These are phyloP conservation scores for Suillus luteus DNA, from an alignment of 768 basidiomycete species.

Conservation along the genomic window DNA sequence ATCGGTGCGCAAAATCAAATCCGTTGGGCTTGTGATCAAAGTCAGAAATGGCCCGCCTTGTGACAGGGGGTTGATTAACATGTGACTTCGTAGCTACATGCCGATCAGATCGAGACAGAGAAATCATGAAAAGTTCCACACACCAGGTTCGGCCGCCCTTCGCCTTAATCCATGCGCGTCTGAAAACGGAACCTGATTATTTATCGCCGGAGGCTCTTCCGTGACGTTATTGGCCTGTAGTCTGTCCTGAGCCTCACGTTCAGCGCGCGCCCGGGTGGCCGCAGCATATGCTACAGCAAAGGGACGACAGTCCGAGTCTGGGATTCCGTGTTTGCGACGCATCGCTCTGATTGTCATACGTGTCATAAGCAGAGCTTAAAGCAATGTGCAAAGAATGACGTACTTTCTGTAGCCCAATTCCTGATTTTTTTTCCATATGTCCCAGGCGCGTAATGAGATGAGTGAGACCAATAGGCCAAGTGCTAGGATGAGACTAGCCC, in stretches of 20 bases:
- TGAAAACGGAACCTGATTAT: slow-evolving; percentile 33
- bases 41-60: slow-evolving; percentile 11
- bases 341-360: slow-evolving; percentile 49
- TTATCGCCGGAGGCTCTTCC: slow-evolving; percentile 26
- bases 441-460: slow-evolving; percentile 40
- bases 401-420: slow-evolving; percentile 70
- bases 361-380: slow-evolving; percentile 19
- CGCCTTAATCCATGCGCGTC: slow-evolving; percentile 43
- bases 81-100: slow-evolving; percentile 26
- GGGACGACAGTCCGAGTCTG: slow-evolving; percentile 78
- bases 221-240: slow-evolving; percentile 34
- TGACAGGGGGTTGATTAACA: slow-evolving; percentile 24
- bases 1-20: slow-evolving; percentile 38
- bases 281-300: slow-evolving; percentile 89
- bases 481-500: slow-evolving; percentile 38
- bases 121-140: slow-evolving; percentile 27
- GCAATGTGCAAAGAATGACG: slow-evolving; percentile 25
- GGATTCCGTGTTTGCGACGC: slow-evolving; percentile 80
- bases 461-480: slow-evolving; percentile 38
- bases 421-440: slow-evolving; percentile 54
- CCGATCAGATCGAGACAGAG: slow-evolving; percentile 27
- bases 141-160: slow-evolving; percentile 50
- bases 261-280: slow-evolving; percentile 56
- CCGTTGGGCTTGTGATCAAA: slow-evolving; percentile 21
- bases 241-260: slow-evolving; percentile 47